Evolutionary conservation across 2,329 filamentous ascomycete species (phyloP).

Genomic region (Nigrospora oryzae): DNA sequence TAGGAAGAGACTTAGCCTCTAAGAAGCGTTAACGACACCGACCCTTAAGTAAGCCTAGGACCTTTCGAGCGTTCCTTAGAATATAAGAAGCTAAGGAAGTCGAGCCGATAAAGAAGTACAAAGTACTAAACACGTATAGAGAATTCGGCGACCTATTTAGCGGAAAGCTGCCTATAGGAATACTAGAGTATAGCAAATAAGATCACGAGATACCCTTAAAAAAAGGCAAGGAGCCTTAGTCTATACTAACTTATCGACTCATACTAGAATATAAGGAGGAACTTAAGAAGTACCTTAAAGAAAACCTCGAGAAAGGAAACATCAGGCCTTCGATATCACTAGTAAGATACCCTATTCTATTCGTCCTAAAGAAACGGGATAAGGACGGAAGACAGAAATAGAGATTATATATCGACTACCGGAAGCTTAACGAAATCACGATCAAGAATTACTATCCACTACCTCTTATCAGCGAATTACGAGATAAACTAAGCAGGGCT

Average conservation of each 20-base stretch:
- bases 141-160: neutral
- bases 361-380: constrained; percentile 10
- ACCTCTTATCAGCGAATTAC: constrained; percentile 11
- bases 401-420: constrained; percentile 15
- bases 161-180: neutral
- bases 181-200: neutral
- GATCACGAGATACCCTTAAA: neutral
- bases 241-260: neutral
- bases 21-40: too few species aligned
- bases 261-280: neutral
- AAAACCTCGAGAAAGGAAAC: neutral
- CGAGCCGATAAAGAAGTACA: neutral
- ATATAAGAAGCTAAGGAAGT: neutral
- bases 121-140: neutral
- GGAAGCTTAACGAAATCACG: constrained; percentile 12
- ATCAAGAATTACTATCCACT: constrained; percentile 15
- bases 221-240: neutral
- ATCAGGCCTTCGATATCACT: constrained; percentile 2
- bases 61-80: neutral
- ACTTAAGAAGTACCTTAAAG: neutral
- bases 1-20: neutral
- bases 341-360: constrained; percentile 4
- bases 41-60: neutral
- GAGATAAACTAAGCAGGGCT: constrained; percentile 7
- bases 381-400: neutral